Evolutionary conservation across 2,329 filamentous ascomycete genomes (phyloP).

Genomic region (Colletotrichum musae): DNA sequence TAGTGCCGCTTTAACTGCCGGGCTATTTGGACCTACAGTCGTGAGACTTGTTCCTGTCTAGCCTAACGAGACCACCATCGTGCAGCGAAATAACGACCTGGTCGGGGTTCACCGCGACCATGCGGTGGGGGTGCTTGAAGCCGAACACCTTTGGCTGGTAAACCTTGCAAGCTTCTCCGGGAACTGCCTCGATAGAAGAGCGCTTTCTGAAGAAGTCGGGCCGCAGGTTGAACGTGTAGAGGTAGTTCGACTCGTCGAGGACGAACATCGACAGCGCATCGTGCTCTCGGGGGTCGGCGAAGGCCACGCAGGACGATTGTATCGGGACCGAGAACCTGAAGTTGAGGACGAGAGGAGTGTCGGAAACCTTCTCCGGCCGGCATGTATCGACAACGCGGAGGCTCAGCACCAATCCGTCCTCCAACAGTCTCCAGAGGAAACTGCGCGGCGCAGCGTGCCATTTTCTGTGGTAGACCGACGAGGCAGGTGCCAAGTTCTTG

Average conservation of each 20-base stretch:
- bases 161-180: conserved; percentile 83
- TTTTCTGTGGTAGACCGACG: conserved; percentile 87
- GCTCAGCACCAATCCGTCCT: conserved; percentile 84
- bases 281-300: conserved; percentile 84
- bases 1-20: background rate
- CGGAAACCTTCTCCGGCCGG: conserved; percentile 74
- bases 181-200: conserved; percentile 78
- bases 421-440: conserved; percentile 92
- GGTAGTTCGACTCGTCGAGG: conserved; percentile 81
- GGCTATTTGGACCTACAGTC: conserved; percentile 57
- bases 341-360: conserved; percentile 82
- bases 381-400: conserved; percentile 87
- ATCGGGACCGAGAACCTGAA: conserved; percentile 83
- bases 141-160: conserved; percentile 80
- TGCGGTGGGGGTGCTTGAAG: conserved; percentile 84
- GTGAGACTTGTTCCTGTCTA: conserved; percentile 71
- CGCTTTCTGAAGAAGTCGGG: conserved; percentile 85
- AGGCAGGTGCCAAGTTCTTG: conserved; percentile 81
- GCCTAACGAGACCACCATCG: conserved; percentile 80
- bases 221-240: conserved; percentile 88
- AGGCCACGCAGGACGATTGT: conserved; percentile 82
- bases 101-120: conserved; percentile 80
- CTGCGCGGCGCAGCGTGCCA: conserved; percentile 83
- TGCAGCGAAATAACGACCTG: conserved; percentile 86
- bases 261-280: conserved; percentile 86